Conservation (phyloP, 768 basidiomycete genomes). For the Calvatia gigantea region DNA sequence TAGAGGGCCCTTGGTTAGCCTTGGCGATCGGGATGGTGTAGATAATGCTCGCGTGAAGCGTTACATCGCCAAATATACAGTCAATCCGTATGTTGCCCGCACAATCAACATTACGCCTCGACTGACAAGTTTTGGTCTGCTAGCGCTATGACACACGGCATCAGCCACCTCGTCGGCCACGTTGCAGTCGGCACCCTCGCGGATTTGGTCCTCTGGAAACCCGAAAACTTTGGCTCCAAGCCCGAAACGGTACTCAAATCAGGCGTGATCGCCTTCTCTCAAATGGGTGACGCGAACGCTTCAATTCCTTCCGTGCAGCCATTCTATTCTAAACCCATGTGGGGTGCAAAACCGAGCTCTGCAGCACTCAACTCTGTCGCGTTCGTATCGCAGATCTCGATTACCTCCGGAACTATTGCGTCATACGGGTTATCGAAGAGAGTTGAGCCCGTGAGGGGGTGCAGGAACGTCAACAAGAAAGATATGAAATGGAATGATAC, state of each 20-base stretch:
- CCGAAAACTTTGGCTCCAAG: constrained; percentile 87
- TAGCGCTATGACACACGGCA: constrained; percentile 93
- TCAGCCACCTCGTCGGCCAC: constrained; percentile 83
- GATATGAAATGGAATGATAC: constrained; percentile 93
- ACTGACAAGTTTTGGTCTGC: background rate
- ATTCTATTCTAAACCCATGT: constrained; percentile 85
- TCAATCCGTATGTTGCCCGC: constrained; percentile 78
- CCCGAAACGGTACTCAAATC: constrained; percentile 96
- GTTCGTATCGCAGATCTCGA: constrained; percentile 68
- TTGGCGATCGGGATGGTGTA: constrained; percentile 66
- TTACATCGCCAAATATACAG: constrained; percentile 94
- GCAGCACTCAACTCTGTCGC: constrained; percentile 83
- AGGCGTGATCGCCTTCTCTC: constrained; percentile 88
- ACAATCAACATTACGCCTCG: background rate
- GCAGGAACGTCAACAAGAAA: constrained; percentile 73
- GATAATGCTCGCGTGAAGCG: constrained; percentile 94
- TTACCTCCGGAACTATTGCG: constrained; percentile 45
- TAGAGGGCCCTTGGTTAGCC: constrained; percentile 63
- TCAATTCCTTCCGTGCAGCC: constrained; percentile 97
- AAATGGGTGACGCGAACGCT: constrained; percentile 96
- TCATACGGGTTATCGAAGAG: constrained; percentile 50
- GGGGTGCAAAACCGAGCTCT: constrained; percentile 75
- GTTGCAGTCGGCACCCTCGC: constrained; percentile 81
- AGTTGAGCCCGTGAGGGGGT: constrained; percentile 70
- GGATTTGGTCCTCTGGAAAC: constrained; percentile 95